A percentile compares a stretch with the other conserved stretches of the same genome.
These are phyloP conservation scores for Ceratobasidium papillatum DNA, from an alignment of 1,284 basidiomycete genomes.

Conservation along the genomic window DNA sequence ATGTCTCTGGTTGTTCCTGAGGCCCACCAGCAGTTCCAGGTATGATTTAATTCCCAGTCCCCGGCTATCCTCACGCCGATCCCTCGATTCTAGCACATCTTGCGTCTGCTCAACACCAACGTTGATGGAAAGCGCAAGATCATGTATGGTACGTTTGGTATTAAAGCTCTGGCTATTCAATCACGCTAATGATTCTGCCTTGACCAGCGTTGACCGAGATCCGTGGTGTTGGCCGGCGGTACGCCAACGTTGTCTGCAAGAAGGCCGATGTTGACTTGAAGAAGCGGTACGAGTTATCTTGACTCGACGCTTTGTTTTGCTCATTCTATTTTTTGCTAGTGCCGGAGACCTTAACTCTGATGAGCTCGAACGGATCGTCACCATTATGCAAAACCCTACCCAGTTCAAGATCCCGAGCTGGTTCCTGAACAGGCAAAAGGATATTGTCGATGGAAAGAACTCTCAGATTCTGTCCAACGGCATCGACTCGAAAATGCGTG, in stretches of 20 bases:
- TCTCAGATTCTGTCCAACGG: slow-evolving; percentile 96
- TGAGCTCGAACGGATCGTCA: slow-evolving; percentile 98
- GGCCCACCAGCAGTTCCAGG: slow-evolving; percentile 92
- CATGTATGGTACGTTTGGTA: slow-evolving; percentile 70
- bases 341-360: slow-evolving; percentile 95
- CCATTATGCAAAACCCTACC: slow-evolving; percentile 99
- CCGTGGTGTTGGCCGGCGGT: slow-evolving; percentile 99
- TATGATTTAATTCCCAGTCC: slow-evolving; percentile 51
- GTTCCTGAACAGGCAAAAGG: slow-evolving; percentile 99
- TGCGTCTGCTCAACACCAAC: slow-evolving; percentile 99
- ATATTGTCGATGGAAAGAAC: slow-evolving; percentile 98
- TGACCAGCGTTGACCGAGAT: slow-evolving; percentile 85
- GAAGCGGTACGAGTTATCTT: slow-evolving; percentile 83
- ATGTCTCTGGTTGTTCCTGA: slow-evolving; percentile 97
- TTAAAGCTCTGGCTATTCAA: background rate
- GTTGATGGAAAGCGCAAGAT: slow-evolving; percentile 99
- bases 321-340: slow-evolving; percentile 54
- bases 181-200: background rate
- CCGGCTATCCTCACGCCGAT: background rate
- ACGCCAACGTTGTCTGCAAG: slow-evolving; percentile 99
- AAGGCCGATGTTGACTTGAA: slow-evolving; percentile 99
- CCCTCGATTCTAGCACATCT: slow-evolving; percentile 75
- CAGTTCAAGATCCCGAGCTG: slow-evolving; percentile 99
- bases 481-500: slow-evolving; percentile 98
- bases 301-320: background rate